phyloP scores from a whole-genome alignment of 169 alveolate species.

The Plasmodium inui region DNA sequence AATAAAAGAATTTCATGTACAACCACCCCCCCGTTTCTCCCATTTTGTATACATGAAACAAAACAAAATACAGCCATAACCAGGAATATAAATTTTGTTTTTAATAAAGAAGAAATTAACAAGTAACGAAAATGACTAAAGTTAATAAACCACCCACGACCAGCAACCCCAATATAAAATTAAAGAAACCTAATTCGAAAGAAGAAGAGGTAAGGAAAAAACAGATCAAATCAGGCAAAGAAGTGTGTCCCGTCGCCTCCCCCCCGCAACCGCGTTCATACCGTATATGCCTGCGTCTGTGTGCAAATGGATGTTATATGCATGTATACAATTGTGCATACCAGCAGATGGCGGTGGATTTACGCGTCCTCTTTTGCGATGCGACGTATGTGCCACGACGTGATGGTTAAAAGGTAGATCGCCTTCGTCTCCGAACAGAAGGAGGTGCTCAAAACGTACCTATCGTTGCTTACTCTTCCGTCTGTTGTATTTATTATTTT shows the following conservation, averaged over 20 bases:
- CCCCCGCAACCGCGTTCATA: background rate
- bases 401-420: background rate
- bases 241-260: background rate
- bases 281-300: background rate
- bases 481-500: background rate
- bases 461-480: background rate
- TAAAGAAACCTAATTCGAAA: conserved; percentile 53
- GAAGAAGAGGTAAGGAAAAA: conserved; percentile 43
- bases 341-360: background rate
- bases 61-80: background rate
- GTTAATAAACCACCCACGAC: conserved; percentile 60
- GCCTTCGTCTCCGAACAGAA: background rate
- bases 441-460: background rate
- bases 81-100: conserved; percentile 11
- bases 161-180: conserved; percentile 28
- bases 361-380: background rate
- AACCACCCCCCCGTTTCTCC: background rate
- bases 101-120: conserved; percentile 4
- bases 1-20: background rate
- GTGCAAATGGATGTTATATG: background rate
- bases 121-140: conserved; percentile 39
- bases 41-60: conserved; percentile 34
- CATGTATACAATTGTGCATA: background rate
- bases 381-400: background rate
- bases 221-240: background rate